Percentiles rank a stretch among this genome's conserved stretches.
Evolutionary conservation across 106 monocot species (phyloP).

Genomic region (Platanthera guangdongensis): DNA sequence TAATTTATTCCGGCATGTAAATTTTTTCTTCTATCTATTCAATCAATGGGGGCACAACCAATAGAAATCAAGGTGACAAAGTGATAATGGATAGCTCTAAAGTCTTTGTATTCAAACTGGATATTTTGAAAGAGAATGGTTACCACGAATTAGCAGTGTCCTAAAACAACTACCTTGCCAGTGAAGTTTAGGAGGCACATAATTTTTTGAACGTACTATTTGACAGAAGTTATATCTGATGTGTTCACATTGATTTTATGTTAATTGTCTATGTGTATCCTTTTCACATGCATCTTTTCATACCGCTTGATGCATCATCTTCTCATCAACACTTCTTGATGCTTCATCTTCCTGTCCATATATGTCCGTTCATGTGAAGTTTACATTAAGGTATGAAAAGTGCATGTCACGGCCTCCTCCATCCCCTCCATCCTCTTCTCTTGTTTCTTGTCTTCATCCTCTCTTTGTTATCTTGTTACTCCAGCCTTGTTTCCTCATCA

Average conservation of each 20-base stretch:
- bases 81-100: background rate
- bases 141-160: background rate
- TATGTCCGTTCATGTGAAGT: background rate
- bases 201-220: background rate
- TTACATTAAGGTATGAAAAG: background rate
- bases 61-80: background rate
- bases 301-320: background rate
- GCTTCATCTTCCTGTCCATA: background rate
- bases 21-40: background rate
- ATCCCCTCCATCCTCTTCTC: background rate
- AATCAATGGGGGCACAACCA: background rate
- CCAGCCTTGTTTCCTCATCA: background rate
- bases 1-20: background rate
- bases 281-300: background rate
- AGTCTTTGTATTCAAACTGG: too few species aligned
- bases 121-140: background rate
- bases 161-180: background rate
- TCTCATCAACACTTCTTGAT: background rate
- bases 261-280: background rate
- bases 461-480: background rate
- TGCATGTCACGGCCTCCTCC: background rate
- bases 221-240: background rate
- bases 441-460: background rate
- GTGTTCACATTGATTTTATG: background rate
- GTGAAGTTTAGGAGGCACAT: background rate